Conservation (phyloP, 2,329 filamentous ascomycete genomes). For the Botrytis sinoallii region DNA sequence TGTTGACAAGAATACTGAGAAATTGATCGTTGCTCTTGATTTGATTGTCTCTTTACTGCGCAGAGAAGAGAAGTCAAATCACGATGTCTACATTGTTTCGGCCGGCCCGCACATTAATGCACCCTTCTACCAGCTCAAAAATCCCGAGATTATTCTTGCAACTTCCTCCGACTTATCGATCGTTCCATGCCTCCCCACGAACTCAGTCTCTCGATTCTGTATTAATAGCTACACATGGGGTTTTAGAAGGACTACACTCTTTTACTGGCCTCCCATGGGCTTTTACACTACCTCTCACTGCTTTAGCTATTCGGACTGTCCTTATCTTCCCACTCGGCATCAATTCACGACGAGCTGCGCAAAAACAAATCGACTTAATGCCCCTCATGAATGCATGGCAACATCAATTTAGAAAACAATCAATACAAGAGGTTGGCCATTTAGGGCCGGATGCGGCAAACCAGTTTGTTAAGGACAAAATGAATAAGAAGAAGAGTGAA, state of each 20-base stretch:
- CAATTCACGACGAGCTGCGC: constrained; percentile 41
- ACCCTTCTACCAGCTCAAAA: background rate
- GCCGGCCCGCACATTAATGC: background rate
- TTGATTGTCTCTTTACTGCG: background rate
- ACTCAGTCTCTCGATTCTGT: constrained; percentile 43
- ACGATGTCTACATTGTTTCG: constrained; percentile 18
- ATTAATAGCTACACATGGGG: constrained; percentile 44
- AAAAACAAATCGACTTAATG: constrained; percentile 42
- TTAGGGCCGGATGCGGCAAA: constrained; percentile 28
- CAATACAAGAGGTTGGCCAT: constrained; percentile 31
- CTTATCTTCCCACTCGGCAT: constrained; percentile 48
- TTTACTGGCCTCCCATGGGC: constrained; percentile 51
- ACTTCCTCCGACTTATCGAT: constrained; percentile 37
- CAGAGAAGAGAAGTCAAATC: background rate
- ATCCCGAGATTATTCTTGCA: constrained; percentile 24
- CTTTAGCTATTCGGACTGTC: constrained; percentile 47
- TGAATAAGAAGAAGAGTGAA: constrained; percentile 30
- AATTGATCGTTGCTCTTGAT: background rate
- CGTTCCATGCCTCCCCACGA: constrained; percentile 50
- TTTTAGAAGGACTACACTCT: constrained; percentile 50
- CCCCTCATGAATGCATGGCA: constrained; percentile 44
- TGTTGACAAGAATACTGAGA: background rate
- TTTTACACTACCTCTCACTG: constrained; percentile 52
- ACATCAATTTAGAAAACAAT: constrained; percentile 31
- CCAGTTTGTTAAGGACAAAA: constrained; percentile 25